Percentiles rank a stretch among this genome's conserved stretches.
Evolutionary conservation across 2,329 filamentous ascomycete genomes (phyloP).

Genomic region (Fusarium irregulare): DNA sequence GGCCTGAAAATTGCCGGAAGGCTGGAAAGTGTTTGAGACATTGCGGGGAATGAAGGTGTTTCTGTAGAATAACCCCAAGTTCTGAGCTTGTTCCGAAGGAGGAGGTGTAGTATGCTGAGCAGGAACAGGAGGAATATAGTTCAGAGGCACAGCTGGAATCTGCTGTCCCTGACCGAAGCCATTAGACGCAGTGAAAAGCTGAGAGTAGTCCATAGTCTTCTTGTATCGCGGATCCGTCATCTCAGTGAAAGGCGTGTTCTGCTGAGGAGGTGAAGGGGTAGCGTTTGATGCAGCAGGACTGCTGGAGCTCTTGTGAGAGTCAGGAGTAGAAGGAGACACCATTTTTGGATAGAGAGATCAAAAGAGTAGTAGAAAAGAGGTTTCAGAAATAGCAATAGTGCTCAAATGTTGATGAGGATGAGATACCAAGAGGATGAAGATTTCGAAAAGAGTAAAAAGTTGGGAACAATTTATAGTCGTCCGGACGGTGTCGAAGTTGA

Average conservation of each 20-base stretch:
- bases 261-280: slow-evolving; percentile 16
- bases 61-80: neutral
- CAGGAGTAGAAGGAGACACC: slow-evolving; percentile 15
- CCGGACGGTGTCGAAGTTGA: neutral
- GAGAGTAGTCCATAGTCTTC: neutral
- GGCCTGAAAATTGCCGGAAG: neutral
- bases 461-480: slow-evolving; percentile 27
- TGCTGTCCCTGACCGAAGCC: neutral
- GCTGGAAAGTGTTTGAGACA: neutral
- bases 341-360: slow-evolving; percentile 8
- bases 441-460: slow-evolving; percentile 5
- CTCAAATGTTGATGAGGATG: neutral
- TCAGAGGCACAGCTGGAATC: neutral
- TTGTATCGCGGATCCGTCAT: slow-evolving; percentile 6
- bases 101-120: slow-evolving; percentile 2
- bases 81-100: neutral
- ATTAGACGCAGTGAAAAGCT: slow-evolving; percentile 3
- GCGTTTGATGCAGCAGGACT: slow-evolving; percentile 14
- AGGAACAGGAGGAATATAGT: neutral
- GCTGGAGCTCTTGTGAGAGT: slow-evolving; percentile 22
- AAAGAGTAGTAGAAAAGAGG: neutral
- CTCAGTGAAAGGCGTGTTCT: slow-evolving; percentile 30
- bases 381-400: neutral
- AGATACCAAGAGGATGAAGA: slow-evolving; percentile 24
- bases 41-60: neutral